Evolutionary conservation across 345 rosid species (phyloP).

Genomic region (Euphorbia lathyris): DNA sequence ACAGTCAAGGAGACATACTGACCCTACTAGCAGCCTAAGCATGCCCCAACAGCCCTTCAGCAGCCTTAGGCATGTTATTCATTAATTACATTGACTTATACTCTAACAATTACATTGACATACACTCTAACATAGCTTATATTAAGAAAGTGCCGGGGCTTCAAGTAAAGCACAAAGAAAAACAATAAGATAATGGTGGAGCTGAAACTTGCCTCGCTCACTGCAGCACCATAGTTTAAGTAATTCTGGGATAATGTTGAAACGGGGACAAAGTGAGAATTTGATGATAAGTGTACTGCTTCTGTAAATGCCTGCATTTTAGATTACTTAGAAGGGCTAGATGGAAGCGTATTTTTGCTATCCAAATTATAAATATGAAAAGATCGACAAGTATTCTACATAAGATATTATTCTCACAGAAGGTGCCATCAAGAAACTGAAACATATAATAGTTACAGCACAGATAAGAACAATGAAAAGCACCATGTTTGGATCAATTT

Average conservation of each 20-base stretch:
- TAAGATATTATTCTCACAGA: not conserved
- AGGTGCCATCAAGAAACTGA: not conserved
- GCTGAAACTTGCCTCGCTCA: constrained; percentile 72
- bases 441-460: not conserved
- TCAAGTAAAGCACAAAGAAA: not conserved
- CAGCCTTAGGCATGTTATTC: too few species aligned
- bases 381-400: not conserved
- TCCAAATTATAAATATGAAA: not conserved
- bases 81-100: too few species aligned
- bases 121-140: too few species aligned
- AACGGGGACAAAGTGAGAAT: constrained; percentile 52
- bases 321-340: too few species aligned
- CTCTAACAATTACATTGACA: too few species aligned
- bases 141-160: too few species aligned
- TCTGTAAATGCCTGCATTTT: constrained; percentile 60
- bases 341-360: not conserved
- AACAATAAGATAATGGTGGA: not conserved
- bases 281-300: constrained; percentile 59
- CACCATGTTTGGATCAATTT: not conserved
- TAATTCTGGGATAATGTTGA: constrained; percentile 46
- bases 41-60: too few species aligned
- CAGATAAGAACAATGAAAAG: not conserved
- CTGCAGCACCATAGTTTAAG: constrained; percentile 88
- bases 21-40: too few species aligned
- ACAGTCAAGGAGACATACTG: too few species aligned